Conservation (phyloP, 331 rosid species). For the Spiraea crenata region DNA sequence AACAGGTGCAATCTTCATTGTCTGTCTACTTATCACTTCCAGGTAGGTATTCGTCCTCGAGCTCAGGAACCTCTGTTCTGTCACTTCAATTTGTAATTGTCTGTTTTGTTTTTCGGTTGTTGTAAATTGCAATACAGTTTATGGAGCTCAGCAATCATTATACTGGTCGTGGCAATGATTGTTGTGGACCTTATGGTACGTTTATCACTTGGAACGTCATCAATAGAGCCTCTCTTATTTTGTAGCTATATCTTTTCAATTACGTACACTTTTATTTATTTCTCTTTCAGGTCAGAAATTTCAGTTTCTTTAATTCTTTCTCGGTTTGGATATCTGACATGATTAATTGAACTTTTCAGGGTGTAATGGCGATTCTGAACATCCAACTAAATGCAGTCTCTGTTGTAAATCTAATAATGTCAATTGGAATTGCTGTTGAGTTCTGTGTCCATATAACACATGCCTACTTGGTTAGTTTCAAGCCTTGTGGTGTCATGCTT, state of each 20-base stretch:
- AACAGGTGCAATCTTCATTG: constrained; percentile 89
- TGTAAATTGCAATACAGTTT: constrained; percentile 49
- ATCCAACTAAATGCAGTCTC: constrained; percentile 96
- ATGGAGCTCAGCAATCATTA: constrained; percentile 82
- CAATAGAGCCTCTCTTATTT: constrained; percentile 4
- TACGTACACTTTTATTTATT: not conserved
- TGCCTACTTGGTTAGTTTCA: constrained; percentile 80
- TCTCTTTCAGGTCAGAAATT: not conserved
- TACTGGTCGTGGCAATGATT: constrained; percentile 87
- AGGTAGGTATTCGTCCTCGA: constrained; percentile 52
- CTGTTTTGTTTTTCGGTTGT: constrained; percentile 17
- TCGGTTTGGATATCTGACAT: constrained; percentile 6
- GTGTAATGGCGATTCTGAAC: constrained; percentile 89
- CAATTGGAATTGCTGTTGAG: constrained; percentile 93
- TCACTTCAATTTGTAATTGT: constrained; percentile 13
- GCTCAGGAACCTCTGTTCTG: constrained; percentile 9
- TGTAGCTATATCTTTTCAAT: not conserved
- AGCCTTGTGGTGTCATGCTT: constrained; percentile 7
- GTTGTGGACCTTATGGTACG: constrained; percentile 91
- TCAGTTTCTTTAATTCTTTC: not conserved
- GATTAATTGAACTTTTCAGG: constrained; percentile 57
- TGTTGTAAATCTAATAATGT: constrained; percentile 90
- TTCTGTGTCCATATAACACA: constrained; percentile 91
- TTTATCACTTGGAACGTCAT: not conserved
- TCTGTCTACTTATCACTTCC: constrained; percentile 77